Percentiles rank a stretch among this genome's conserved stretches.
These are phyloP conservation scores for Saccharomyces hybrid DNA, from an alignment of 1,139 yeast species.

Conservation along the genomic window DNA sequence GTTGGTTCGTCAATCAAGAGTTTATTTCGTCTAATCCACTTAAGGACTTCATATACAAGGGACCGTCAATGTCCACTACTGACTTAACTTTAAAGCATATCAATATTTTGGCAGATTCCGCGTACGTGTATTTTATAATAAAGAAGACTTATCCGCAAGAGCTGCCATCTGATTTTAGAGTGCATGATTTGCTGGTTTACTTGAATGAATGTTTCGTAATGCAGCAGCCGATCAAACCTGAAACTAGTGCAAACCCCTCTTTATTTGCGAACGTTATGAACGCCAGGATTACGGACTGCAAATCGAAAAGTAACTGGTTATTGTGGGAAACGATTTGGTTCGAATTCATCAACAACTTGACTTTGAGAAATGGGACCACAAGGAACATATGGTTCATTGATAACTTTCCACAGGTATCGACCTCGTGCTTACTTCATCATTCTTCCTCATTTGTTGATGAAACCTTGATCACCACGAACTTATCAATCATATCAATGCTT, in stretches of 20 bases:
- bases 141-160: background rate
- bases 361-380: conserved; percentile 7
- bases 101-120: background rate
- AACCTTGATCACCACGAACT: background rate
- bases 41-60: background rate
- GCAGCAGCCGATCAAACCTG: background rate
- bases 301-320: conserved; percentile 19
- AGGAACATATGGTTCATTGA: conserved; percentile 15
- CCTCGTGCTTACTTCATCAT: background rate
- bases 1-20: conserved; percentile 7
- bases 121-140: background rate
- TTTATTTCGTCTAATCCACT: background rate
- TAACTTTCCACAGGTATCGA: background rate
- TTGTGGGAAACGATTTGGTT: conserved; percentile 24
- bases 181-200: background rate
- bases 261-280: background rate
- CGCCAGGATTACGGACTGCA: background rate
- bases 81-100: background rate
- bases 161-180: background rate
- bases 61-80: background rate
- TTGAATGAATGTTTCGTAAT: background rate
- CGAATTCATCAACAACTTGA: conserved; percentile 15
- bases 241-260: background rate
- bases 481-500: conserved; percentile 11
- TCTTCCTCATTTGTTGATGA: background rate